Evolutionary conservation across 257 asterid species (phyloP), one percentile per base, ranked within the genome.

Genomic region (Mitragyna speciosa): DNA sequence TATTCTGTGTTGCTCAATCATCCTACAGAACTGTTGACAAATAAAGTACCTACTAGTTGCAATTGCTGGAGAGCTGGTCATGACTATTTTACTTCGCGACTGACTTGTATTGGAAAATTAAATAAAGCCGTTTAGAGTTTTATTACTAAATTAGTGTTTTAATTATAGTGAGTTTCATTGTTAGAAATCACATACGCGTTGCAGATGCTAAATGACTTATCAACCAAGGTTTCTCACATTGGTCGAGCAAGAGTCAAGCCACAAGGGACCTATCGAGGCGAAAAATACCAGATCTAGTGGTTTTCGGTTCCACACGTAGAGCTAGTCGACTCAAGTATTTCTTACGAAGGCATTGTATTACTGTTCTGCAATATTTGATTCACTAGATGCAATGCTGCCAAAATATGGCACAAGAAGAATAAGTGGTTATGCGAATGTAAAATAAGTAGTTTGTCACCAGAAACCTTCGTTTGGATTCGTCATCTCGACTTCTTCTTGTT

Each of bases 241-340:
- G 0, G 94, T 93, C 2, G 97, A 93, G 87, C 97, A 93, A 80
- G 97, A 93, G 82, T 93, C 97, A 19, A 89, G 96, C 86, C 97
- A 91, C 78, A 93, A 91, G 26, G 97, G 97, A 24, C 97, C 97
- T 0, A 91, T 93, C 84, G 91, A n/a, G n/a, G n/a, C n/a, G n/a
- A n/a, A n/a, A n/a, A n/a, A n/a, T n/a, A n/a, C n/a, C n/a, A n/a
- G n/a, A n/a, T n/a, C n/a, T n/a, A n/a, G n/a, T n/a, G n/a, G n/a
- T n/a, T n/a, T n/a, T n/a, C n/a, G n/a, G n/a, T n/a, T n/a, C n/a
- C n/a, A n/a, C n/a, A n/a, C n/a, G n/a, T n/a, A n/a, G n/a, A n/a
- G n/a, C n/a, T n/a, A n/a, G n/a, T n/a, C n/a, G n/a, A n/a, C n/a
- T n/a, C n/a, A n/a, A n/a, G n/a, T n/a, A n/a, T n/a, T n/a, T n/a